Evolutionary conservation across 768 basidiomycete species (phyloP), one percentile per base, ranked within the genome.

Genomic region (Erythrobasidium yunnanense): DNA sequence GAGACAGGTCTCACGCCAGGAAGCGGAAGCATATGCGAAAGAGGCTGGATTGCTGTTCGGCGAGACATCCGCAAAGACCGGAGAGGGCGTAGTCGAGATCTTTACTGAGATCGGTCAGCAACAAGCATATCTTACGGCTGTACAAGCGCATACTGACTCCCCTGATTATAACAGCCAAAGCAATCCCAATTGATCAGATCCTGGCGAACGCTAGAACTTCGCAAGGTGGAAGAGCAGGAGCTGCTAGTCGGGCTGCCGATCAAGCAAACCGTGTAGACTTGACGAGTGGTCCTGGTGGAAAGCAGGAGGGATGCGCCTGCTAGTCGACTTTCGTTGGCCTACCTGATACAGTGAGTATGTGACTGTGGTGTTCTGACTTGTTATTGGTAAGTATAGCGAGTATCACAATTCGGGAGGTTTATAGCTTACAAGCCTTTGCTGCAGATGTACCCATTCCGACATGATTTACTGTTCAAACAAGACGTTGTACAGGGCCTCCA

Each of bases 41-140:
- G 95, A 97, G 77, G 85, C 87, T n/a, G 87, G 88, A 0, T 76
- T 97, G 46, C 78, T 99, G 45, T 97, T 97, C 81, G 95, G 93
- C 71, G 95, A 99, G 80, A 95, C 92, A 35, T 88, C 87, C 73
- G 95, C 95, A 25, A 99, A 97, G 83, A 90, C 89, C 3, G 91
- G 92, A 18, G 87, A 92, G 73, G 91, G 90, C 38, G 83, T 97
- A 62, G 87, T 90, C 25, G 95, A 97, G 73, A 84, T 97, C 30
- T 99, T 99, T 77, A 97, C 92, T 11, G 92, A 96, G 78, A 97
- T 99, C 73, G 93, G 92, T 96, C 57, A 63, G 83, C 76, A 15
- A 22, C 45, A 65, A 63, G 20, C 52, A 18, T 54, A 18, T 3
- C 49, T 22, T 57, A 22, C 51, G 27, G 35, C 22, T 46, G 2